Conservation (phyloP, 1,284 basidiomycete genomes). For the Jaminaea rosea region DNA sequence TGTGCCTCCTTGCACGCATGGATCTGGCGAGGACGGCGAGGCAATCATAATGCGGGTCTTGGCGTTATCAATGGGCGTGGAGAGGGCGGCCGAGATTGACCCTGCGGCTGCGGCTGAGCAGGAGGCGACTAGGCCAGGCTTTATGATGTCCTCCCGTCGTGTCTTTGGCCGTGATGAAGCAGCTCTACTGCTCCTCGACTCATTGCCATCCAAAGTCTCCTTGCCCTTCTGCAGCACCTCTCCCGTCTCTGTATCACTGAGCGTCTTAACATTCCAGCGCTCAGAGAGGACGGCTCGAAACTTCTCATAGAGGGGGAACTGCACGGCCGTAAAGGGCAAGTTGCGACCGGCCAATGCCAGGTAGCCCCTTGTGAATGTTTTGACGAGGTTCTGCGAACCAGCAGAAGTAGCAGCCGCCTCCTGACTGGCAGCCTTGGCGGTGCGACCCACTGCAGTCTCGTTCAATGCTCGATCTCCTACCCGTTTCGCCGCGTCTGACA, state of each 20-base stretch:
- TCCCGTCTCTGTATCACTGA: not conserved
- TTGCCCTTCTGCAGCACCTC: conserved; percentile 17
- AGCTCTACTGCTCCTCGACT: not conserved
- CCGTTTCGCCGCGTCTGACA: too few relatives aligned
- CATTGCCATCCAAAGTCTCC: too few relatives aligned
- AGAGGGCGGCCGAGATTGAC: conserved; percentile 20
- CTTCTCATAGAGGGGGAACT: conserved; percentile 39
- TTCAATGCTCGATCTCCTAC: too few relatives aligned
- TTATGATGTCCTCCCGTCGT: not conserved
- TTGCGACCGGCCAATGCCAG: conserved; percentile 33
- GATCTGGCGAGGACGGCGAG: not conserved
- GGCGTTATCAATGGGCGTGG: conserved; percentile 33
- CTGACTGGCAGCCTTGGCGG: too few relatives aligned
- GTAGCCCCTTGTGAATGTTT: conserved; percentile 14
- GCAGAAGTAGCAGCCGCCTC: too few relatives aligned
- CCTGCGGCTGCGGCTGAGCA: conserved; percentile 12
- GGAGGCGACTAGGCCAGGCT: conserved; percentile 1
- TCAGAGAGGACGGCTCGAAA: conserved; percentile 12
- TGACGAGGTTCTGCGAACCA: too few relatives aligned
- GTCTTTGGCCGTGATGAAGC: not conserved
- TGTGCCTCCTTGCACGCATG: conserved; percentile 9
- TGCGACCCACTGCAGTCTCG: too few relatives aligned
- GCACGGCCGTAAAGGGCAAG: conserved; percentile 37
- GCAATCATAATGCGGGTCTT: conserved; percentile 36
- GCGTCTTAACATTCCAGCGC: not conserved